Evolutionary conservation across 345 rosid species (phyloP).

Genomic region (Crucihimalaya himalaica): DNA sequence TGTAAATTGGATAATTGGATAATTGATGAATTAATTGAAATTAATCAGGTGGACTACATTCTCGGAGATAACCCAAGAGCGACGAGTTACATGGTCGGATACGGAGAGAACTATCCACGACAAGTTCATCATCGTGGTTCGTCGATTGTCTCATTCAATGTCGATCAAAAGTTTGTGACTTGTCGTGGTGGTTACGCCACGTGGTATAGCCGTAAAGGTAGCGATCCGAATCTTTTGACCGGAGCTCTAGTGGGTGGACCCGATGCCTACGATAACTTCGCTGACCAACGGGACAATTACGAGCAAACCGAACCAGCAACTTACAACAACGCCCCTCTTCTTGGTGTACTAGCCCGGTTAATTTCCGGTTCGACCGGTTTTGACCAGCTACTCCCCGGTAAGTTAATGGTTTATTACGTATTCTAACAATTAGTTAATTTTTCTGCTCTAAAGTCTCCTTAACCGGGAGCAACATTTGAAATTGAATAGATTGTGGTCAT

Average conservation of each 20-base stretch:
- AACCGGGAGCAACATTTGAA: too few relatives aligned
- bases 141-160: conserved; percentile 81
- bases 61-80: conserved; percentile 97
- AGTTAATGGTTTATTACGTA: too few relatives aligned
- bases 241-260: conserved; percentile 99
- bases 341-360: conserved; percentile 81
- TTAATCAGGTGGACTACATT: conserved; percentile 74
- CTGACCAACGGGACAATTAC: conserved; percentile 86
- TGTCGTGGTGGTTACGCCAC: conserved; percentile 94
- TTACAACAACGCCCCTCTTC: conserved; percentile 90
- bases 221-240: conserved; percentile 77
- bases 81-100: conserved; percentile 96
- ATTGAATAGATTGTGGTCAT: background rate
- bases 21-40: background rate
- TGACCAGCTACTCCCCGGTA: conserved; percentile 87
- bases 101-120: conserved; percentile 80
- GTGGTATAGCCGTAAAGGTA: conserved; percentile 68
- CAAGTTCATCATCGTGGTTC: conserved; percentile 91
- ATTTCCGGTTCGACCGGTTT: conserved; percentile 58
- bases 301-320: conserved; percentile 99
- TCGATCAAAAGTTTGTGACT: conserved; percentile 57
- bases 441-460: too few relatives aligned
- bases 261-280: conserved; percentile 89
- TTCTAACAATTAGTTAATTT: too few relatives aligned
- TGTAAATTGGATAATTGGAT: background rate